phyloP scores from a whole-genome alignment of 1,139 yeast genomes.

The Candida freyschussii region DNA sequence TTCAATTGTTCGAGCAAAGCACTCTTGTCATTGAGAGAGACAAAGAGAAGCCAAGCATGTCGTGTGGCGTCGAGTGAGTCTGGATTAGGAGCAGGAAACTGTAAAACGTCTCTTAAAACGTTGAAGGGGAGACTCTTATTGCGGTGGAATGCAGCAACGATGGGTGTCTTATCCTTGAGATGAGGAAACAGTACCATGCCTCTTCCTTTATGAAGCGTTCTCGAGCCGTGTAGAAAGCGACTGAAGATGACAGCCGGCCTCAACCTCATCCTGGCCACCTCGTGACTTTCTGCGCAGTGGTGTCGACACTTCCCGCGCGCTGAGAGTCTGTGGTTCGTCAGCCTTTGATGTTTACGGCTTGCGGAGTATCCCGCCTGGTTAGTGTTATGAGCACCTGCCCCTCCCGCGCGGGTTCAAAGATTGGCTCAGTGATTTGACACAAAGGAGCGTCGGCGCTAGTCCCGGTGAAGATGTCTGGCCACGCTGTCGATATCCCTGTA shows the following conservation, averaged over 20 bases:
- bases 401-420: too few relatives aligned
- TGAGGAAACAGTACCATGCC: constrained; percentile 11
- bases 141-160: constrained; percentile 11
- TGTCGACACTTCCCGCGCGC: too few relatives aligned
- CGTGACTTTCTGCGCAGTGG: too few relatives aligned
- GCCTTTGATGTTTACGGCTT: too few relatives aligned
- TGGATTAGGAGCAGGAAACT: constrained; percentile 7
- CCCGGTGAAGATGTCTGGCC: constrained; percentile 17
- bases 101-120: constrained; percentile 16
- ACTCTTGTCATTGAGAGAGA: constrained; percentile 12
- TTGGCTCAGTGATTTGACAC: too few relatives aligned
- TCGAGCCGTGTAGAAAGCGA: too few relatives aligned
- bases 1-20: constrained; percentile 3
- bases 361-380: too few relatives aligned
- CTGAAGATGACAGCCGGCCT: too few relatives aligned
- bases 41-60: constrained; percentile 17
- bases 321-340: too few relatives aligned
- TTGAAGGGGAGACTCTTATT: constrained; percentile 18
- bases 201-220: too few relatives aligned
- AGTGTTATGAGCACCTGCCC: too few relatives aligned
- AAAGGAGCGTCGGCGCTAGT: neutral
- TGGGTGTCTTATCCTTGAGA: constrained; percentile 13
- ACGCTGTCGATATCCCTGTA: constrained; percentile 51
- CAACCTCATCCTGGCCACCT: too few relatives aligned
- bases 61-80: constrained; percentile 8